Percentiles rank a stretch among this genome's conserved stretches.
phyloP scores from a whole-genome alignment of 2,329 filamentous ascomycete genomes.

The Periconia digitata region DNA sequence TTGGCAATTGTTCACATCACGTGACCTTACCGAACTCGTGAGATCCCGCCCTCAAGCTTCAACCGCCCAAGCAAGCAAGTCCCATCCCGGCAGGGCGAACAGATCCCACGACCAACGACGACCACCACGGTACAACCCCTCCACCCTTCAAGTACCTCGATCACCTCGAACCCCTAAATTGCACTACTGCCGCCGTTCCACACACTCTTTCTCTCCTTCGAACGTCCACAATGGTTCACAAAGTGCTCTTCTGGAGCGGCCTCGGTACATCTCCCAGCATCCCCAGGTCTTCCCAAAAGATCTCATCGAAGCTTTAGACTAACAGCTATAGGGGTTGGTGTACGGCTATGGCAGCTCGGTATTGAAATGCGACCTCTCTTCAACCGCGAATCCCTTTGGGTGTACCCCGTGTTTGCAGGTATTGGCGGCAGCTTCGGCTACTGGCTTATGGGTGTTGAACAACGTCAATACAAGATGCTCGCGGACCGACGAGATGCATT shows the following conservation, averaged over 20 bases:
- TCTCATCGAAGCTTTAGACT: constrained; percentile 17
- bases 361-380: constrained; percentile 98
- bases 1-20: constrained; percentile 19
- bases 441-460: constrained; percentile 90
- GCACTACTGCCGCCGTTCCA: constrained; percentile 15
- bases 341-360: constrained; percentile 94
- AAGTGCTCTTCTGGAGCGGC: constrained; percentile 80
- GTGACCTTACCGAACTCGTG: no score
- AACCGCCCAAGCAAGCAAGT: no score
- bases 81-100: constrained; percentile 21
- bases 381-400: constrained; percentile 80
- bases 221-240: constrained; percentile 50
- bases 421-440: constrained; percentile 92
- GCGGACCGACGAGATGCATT: constrained; percentile 76
- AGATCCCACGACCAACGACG: no score
- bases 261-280: constrained; percentile 70
- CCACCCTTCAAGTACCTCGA: constrained; percentile 13
- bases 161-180: constrained; percentile 17
- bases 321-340: constrained; percentile 71
- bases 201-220: constrained; percentile 1
- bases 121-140: constrained; percentile 19
- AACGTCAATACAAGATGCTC: constrained; percentile 75
- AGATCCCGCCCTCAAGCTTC: constrained; percentile 22
- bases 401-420: constrained; percentile 84
- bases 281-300: constrained; percentile 8